Evolutionary conservation across 2,329 filamentous ascomycete species (phyloP).

Genomic region (Exophiala alcalophila): DNA sequence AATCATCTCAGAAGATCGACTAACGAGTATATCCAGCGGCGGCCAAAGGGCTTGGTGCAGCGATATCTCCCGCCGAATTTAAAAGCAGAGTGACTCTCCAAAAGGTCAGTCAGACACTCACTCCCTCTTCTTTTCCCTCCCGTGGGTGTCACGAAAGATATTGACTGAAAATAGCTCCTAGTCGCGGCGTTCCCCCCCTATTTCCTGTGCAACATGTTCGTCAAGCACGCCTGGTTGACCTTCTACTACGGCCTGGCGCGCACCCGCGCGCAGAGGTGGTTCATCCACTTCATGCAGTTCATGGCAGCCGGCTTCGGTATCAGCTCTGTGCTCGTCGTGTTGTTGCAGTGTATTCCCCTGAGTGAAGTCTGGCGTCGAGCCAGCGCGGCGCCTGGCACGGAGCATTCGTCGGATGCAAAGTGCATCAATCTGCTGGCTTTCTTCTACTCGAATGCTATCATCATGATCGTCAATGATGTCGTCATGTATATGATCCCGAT

Average conservation of each 20-base stretch:
- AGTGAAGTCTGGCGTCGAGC: constrained; percentile 9
- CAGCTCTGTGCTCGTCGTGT: constrained; percentile 21
- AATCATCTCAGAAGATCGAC: not conserved
- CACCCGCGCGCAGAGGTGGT: constrained; percentile 18
- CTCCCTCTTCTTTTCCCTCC: not conserved
- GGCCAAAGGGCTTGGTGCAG: constrained; percentile 22
- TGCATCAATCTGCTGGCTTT: constrained; percentile 22
- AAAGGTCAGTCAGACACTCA: constrained; percentile 19
- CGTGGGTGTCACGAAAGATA: not conserved
- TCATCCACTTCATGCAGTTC: constrained; percentile 25
- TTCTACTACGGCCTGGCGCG: constrained; percentile 26
- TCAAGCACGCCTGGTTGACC: constrained; percentile 27
- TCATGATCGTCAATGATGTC: constrained; percentile 25
- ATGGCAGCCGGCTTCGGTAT: constrained; percentile 18
- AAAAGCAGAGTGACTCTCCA: constrained; percentile 14
- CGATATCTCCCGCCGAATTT: constrained; percentile 19
- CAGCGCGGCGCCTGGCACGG: not conserved
- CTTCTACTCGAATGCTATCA: constrained; percentile 23
- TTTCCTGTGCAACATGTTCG: constrained; percentile 27
- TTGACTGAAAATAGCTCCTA: constrained; percentile 19
- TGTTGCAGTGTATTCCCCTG: constrained; percentile 21
- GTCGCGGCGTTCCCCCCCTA: constrained; percentile 23
- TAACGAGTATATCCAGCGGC: constrained; percentile 18
- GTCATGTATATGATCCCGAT: constrained; percentile 24
- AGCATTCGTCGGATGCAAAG: constrained; percentile 1